Conservation (phyloP, 1,139 yeast genomes). For the Nematodospora anomalae region DNA sequence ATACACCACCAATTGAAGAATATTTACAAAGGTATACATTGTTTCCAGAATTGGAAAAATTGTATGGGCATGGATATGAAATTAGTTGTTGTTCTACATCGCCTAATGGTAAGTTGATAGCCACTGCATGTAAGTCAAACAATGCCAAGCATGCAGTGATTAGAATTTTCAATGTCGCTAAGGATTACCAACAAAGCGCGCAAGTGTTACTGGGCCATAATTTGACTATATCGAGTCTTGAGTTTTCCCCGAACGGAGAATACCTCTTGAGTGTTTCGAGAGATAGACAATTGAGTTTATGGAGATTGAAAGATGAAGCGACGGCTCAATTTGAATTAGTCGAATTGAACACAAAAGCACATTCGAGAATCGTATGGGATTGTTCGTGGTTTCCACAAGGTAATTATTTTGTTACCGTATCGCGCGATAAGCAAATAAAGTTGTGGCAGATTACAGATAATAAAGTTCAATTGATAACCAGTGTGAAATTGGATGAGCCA, state of each 20-base stretch:
- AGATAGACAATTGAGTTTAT: constrained; percentile 82
- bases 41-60: constrained; percentile 92
- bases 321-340: constrained; percentile 42
- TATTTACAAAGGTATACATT: constrained; percentile 87
- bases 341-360: constrained; percentile 67
- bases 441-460: constrained; percentile 53
- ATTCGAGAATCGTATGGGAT: constrained; percentile 93
- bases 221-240: constrained; percentile 80
- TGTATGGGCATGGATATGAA: constrained; percentile 98
- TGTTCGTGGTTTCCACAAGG: constrained; percentile 65
- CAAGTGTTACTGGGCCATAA: constrained; percentile 61
- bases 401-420: constrained; percentile 68
- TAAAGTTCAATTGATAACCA: constrained; percentile 27
- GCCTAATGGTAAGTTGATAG: constrained; percentile 64
- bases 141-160: constrained; percentile 81
- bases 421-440: constrained; percentile 81
- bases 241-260: constrained; percentile 70
- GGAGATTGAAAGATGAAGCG: constrained; percentile 54
- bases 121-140: constrained; percentile 92
- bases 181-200: constrained; percentile 39
- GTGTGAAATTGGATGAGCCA: constrained; percentile 50
- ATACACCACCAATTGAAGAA: constrained; percentile 79
- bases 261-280: constrained; percentile 81
- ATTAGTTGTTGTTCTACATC: constrained; percentile 76
- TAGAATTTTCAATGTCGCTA: constrained; percentile 63